A percentile compares a stretch with the other conserved stretches of the same genome.
phyloP scores from a whole-genome alignment of 2,329 filamentous ascomycete genomes.

The Periconia sp. region DNA sequence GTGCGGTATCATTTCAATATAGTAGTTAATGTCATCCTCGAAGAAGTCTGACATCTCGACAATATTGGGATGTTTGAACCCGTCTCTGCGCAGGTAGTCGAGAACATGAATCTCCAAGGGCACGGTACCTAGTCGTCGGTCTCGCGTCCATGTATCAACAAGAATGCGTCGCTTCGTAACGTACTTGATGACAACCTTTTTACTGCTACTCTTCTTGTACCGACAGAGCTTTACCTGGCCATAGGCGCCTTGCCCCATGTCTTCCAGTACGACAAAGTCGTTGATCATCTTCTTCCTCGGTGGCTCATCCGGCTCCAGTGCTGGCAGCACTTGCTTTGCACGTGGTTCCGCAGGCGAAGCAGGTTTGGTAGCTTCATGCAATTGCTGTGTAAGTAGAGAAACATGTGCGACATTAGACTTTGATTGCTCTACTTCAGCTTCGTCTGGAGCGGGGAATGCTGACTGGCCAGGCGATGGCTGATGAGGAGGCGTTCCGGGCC shows the following conservation, averaged over 20 bases:
- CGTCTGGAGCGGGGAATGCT: slow-evolving; percentile 43
- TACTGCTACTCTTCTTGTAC: slow-evolving; percentile 75
- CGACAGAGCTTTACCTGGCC: slow-evolving; percentile 95
- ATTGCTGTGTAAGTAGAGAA: slow-evolving; percentile 58
- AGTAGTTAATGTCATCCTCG: slow-evolving; percentile 88
- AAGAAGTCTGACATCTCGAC: slow-evolving; percentile 74
- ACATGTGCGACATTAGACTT: slow-evolving; percentile 46
- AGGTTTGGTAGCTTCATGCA: slow-evolving; percentile 57
- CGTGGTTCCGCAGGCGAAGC: slow-evolving; percentile 50
- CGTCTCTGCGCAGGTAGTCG: slow-evolving; percentile 83
- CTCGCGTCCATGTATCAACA: slow-evolving; percentile 97
- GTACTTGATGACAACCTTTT: slow-evolving; percentile 94
- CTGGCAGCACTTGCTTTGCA: slow-evolving; percentile 13
- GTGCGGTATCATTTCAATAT: slow-evolving; percentile 97
- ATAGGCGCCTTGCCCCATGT: slow-evolving; percentile 98
- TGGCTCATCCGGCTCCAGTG: slow-evolving; percentile 25
- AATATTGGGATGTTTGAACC: slow-evolving; percentile 68
- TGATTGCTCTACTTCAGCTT: slow-evolving; percentile 40
- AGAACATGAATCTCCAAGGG: slow-evolving; percentile 96
- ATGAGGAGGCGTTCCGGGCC: slow-evolving; percentile 72
- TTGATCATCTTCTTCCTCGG: slow-evolving; percentile 78
- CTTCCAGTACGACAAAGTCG: slow-evolving; percentile 91
- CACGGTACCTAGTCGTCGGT: slow-evolving; percentile 90
- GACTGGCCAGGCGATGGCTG: slow-evolving; percentile 81
- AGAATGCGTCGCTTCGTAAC: slow-evolving; percentile 96